These are phyloP conservation scores for Penicillium bovifimosum DNA, from an alignment of 495 filamentous ascomycete species.

Conservation along the genomic window DNA sequence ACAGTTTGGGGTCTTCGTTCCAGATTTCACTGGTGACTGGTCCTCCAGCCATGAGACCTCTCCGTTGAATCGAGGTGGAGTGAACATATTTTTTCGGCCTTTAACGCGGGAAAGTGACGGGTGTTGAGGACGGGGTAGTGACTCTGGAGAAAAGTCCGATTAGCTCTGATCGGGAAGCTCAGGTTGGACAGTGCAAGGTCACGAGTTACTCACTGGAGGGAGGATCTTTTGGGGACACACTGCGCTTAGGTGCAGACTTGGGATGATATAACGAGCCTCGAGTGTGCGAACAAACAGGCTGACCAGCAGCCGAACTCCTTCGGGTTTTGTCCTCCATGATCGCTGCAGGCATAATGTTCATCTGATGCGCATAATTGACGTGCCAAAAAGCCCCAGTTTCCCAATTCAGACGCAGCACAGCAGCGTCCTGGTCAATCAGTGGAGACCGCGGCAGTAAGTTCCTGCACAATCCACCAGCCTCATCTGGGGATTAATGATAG, in stretches of 20 bases:
- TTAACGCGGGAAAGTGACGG: constrained; percentile 36
- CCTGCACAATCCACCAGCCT: constrained; percentile 11
- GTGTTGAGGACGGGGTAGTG: constrained; percentile 27
- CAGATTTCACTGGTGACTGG: constrained; percentile 22
- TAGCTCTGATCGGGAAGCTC: background rate
- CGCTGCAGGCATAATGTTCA: constrained; percentile 16
- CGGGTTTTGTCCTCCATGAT: constrained; percentile 30
- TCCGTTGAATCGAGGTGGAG: constrained; percentile 25
- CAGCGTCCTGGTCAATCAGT: constrained; percentile 17
- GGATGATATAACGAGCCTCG: constrained; percentile 26
- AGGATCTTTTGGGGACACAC: constrained; percentile 17
- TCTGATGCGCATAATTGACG: constrained; percentile 28
- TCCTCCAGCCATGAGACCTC: constrained; percentile 37
- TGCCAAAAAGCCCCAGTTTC: constrained; percentile 23
- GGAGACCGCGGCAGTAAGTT: constrained; percentile 2
- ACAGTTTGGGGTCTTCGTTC: constrained; percentile 20
- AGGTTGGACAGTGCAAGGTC: background rate
- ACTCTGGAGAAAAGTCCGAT: constrained; percentile 15
- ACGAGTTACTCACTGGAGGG: constrained; percentile 22
- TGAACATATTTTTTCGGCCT: constrained; percentile 34
- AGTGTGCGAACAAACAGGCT: constrained; percentile 20
- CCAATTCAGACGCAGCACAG: constrained; percentile 16
- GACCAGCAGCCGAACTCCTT: constrained; percentile 25
- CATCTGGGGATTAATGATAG: constrained; percentile 18
- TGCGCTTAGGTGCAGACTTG: constrained; percentile 13